Evolutionary conservation across 225 moss, liverwort and hornwort species (phyloP), one percentile per base, ranked within the genome.

Genomic region (Physcomitrium patens): DNA sequence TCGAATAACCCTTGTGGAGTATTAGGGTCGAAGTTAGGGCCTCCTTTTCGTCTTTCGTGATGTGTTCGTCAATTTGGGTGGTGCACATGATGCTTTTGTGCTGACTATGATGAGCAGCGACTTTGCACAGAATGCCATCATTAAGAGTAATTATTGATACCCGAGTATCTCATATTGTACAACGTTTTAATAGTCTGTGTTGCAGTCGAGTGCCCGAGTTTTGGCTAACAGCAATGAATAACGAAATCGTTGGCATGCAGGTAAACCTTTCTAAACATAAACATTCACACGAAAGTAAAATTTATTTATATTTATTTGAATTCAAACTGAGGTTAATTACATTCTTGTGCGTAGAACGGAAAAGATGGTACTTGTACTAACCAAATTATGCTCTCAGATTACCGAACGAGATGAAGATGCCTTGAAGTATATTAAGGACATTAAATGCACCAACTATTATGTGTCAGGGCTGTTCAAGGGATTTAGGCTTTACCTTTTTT

Each of bases 201-300:
- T 12, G 43, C 92, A 93, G 92, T 84, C 66, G 92, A 67, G 81
- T 93, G 45, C 92, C 92, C 22, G 90, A 93, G 47, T 93, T 93
- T 60, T 93, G 92, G 92, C 86, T 93, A 7, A 89, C 92, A 14
- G 88, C 92, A 10, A 89, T 92, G 92, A 93, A 93, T 69, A 92
- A 93, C 27, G 92, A 93, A 73, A 82, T 93, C 28, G 13, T 89
- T 70, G 90, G 85, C 15, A 86, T 90, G 86, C 90, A 93, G 92
- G 92, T 90, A 58, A 31, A 0, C 41, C 4, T 23, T 13, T 2
- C 1, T 58, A 17, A 12, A 43, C 9, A 28, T 71, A 11, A 17
- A 2, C 60, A 44, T 48, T 60, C 1, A 5, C 5, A n/a, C 22
- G 55, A 42, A 12, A 55, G 31, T 37, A 55, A 22, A 20, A 9